Percentiles rank a stretch among this genome's conserved stretches.
Conservation (phyloP, 148 eudicot genomes). For the Tetragonia tetragonoides region DNA sequence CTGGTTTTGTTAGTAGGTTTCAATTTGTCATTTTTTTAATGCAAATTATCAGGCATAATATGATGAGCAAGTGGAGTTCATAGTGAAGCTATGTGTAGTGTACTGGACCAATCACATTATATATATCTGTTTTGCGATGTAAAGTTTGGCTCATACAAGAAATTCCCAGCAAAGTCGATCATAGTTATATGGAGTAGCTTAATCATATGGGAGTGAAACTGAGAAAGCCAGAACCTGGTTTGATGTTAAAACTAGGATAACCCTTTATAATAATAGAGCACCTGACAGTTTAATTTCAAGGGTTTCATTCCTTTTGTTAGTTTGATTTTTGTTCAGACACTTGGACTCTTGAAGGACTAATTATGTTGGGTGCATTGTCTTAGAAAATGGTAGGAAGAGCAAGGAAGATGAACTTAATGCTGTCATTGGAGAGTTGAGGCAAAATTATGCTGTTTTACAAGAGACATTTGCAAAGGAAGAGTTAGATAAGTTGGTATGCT, state of each 20-base stretch:
- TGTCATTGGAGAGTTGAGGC: slow-evolving; percentile 36
- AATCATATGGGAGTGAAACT: not conserved
- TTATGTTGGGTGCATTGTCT: slow-evolving; percentile 1
- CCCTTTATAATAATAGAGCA: not conserved
- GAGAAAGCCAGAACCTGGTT: not conserved
- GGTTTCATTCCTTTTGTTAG: not conserved
- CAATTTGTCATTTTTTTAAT: not conserved
- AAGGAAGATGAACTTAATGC: slow-evolving; percentile 56
- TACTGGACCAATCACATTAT: no score
- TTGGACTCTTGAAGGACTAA: not conserved
- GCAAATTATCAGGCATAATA: not conserved
- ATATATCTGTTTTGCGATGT: no score
- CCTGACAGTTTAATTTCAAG: not conserved
- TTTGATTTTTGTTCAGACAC: not conserved
- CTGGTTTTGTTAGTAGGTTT: not conserved
- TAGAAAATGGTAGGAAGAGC: slow-evolving; percentile 44
- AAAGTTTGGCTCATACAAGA: not conserved
- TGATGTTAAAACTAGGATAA: not conserved
- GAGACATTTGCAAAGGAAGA: slow-evolving; percentile 46
- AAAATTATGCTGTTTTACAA: slow-evolving; percentile 36
- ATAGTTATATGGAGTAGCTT: not conserved
- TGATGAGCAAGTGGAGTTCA: not conserved
- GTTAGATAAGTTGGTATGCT: slow-evolving; percentile 55
- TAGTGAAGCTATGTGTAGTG: no score
- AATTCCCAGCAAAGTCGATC: not conserved